These are phyloP conservation scores for Moniliella sp. DNA, from an alignment of 1,284 basidiomycete genomes.

Conservation along the genomic window DNA sequence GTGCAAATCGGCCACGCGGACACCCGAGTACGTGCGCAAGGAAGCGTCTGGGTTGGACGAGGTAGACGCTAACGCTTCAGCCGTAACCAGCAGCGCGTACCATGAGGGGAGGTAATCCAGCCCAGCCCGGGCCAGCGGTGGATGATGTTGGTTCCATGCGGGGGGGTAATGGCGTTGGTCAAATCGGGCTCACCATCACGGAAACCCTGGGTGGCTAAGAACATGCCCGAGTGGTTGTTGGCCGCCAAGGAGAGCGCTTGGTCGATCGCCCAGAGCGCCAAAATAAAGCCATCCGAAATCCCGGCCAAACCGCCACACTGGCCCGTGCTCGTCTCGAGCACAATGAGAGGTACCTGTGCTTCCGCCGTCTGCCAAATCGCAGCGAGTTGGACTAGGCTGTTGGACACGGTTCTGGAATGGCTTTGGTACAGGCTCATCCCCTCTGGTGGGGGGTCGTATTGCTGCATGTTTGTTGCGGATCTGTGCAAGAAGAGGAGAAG, in stretches of 20 bases:
- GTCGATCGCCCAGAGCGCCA: slow-evolving; percentile 44
- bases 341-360: slow-evolving; percentile 3
- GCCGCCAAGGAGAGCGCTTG: slow-evolving; percentile 4
- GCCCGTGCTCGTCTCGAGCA: slow-evolving; percentile 43
- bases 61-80: slow-evolving; percentile 43
- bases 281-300: slow-evolving; percentile 49
- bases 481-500: too few species aligned
- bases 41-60: too few species aligned
- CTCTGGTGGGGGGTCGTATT: too few species aligned
- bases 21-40: too few species aligned
- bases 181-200: slow-evolving; percentile 35
- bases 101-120: too few species aligned
- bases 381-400: too few species aligned
- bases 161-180: slow-evolving; percentile 34
- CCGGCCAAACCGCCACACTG: slow-evolving; percentile 60
- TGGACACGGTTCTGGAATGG: too few species aligned
- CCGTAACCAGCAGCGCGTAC: slow-evolving; percentile 47
- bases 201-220: slow-evolving; percentile 18
- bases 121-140: slow-evolving; percentile 4
- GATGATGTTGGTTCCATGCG: slow-evolving; percentile 2
- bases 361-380: too few species aligned
- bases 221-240: slow-evolving; percentile 5
- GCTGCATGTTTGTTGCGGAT: too few species aligned
- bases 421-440: too few species aligned
- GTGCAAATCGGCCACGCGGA: slow-evolving; percentile 1